Evolutionary conservation across 2,329 filamentous ascomycete species (phyloP).

Genomic region (Epichloe typhina): DNA sequence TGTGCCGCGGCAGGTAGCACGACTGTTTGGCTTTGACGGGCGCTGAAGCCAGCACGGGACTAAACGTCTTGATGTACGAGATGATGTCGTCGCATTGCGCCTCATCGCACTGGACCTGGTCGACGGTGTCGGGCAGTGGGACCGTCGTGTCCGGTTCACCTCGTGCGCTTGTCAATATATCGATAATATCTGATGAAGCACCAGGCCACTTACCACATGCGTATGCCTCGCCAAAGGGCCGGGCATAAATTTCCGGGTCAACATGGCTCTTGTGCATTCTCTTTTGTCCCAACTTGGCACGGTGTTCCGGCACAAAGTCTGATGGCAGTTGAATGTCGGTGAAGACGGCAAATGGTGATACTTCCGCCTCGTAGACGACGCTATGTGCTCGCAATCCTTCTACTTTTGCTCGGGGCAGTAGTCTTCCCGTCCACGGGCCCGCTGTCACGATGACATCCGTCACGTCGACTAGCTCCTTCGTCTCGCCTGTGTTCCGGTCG

Average conservation of each 20-base stretch:
- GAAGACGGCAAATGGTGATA: conserved; percentile 69
- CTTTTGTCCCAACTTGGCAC: conserved; percentile 32
- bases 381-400: conserved; percentile 50
- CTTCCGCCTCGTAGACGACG: conserved; percentile 49
- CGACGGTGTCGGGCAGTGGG: conserved; percentile 62
- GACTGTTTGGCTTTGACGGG: conserved; percentile 67
- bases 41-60: conserved; percentile 52
- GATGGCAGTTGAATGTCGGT: conserved; percentile 67
- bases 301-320: conserved; percentile 44
- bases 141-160: conserved; percentile 65
- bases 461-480: conserved; percentile 26
- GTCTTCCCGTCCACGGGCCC: conserved; percentile 48
- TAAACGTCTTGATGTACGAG: conserved; percentile 58
- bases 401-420: conserved; percentile 45
- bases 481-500: conserved; percentile 30
- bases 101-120: conserved; percentile 63
- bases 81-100: conserved; percentile 73
- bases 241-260: conserved; percentile 85
- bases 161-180: conserved; percentile 10
- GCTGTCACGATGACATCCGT: conserved; percentile 44
- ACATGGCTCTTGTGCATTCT: conserved; percentile 48
- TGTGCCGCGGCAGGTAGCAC: conserved; percentile 80
- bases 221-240: conserved; percentile 81
- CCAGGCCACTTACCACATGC: conserved; percentile 55
- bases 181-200: too few relatives aligned